Conservation (phyloP, 306 rosid genomes). For the Cicer yamashitae region DNA sequence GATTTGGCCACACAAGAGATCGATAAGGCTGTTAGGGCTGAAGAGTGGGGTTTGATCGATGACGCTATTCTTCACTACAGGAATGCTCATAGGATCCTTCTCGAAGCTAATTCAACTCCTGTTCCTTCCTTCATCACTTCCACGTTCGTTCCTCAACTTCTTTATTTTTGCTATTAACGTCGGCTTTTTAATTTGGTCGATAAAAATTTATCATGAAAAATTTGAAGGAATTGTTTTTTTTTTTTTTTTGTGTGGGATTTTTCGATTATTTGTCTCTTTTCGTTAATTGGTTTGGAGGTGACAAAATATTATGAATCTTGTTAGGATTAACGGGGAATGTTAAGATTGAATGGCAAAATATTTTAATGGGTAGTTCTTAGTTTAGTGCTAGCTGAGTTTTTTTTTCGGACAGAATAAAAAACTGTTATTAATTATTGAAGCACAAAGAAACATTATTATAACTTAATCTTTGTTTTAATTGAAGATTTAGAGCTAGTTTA, state of each 20-base stretch:
- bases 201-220: background rate
- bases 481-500: background rate
- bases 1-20: slow-evolving; percentile 92
- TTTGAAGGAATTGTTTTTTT: background rate
- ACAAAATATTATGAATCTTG: background rate
- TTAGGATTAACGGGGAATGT: background rate
- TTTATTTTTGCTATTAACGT: background rate
- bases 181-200: slow-evolving; percentile 6
- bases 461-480: background rate
- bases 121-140: slow-evolving; percentile 77
- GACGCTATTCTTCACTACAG: slow-evolving; percentile 81
- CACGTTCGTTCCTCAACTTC: slow-evolving; percentile 47
- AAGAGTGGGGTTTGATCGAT: slow-evolving; percentile 89
- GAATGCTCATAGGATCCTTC: slow-evolving; percentile 76
- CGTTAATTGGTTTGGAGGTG: background rate
- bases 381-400: background rate
- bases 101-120: slow-evolving; percentile 78
- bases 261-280: background rate
- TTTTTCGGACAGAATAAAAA: no score
- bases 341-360: background rate
- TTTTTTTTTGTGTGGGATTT: background rate
- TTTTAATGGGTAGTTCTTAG: slow-evolving; percentile 8
- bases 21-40: slow-evolving; percentile 93
- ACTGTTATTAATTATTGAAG: background rate
- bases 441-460: background rate